Conservation (phyloP, 1,139 yeast genomes). For the Suhomyces atakaporum region DNA sequence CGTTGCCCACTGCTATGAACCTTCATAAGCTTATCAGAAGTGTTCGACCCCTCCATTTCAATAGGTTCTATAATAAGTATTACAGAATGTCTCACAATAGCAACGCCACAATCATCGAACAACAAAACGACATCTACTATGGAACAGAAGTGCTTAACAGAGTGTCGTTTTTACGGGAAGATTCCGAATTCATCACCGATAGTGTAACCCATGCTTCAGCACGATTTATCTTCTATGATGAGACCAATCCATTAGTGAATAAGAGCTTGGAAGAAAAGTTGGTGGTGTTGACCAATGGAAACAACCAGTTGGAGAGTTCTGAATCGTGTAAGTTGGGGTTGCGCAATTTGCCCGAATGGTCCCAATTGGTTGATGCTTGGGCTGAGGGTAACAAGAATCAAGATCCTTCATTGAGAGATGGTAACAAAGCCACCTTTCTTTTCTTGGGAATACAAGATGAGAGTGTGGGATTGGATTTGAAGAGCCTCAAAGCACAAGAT, state of each 20-base stretch:
- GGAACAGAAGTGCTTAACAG: constrained; percentile 69
- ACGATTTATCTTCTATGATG: constrained; percentile 53
- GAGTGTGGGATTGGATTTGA: constrained; percentile 40
- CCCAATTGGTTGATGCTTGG: constrained; percentile 27
- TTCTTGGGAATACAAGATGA: constrained; percentile 72
- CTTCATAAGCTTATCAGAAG: not conserved
- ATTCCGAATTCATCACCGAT: constrained; percentile 55
- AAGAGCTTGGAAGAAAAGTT: constrained; percentile 32
- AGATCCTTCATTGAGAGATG: constrained; percentile 32
- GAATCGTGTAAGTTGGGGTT: constrained; percentile 20
- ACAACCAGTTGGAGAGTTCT: constrained; percentile 20
- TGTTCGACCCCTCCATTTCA: not conserved
- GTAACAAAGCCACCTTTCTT: constrained; percentile 46
- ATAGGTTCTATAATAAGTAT: constrained; percentile 6
- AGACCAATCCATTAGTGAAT: constrained; percentile 40
- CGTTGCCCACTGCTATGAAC: not conserved
- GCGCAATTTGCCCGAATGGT: constrained; percentile 27
- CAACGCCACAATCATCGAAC: constrained; percentile 18
- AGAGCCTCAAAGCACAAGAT: constrained; percentile 31
- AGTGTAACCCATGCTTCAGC: constrained; percentile 57
- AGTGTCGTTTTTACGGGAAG: constrained; percentile 75
- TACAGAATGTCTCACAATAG: constrained; percentile 14
- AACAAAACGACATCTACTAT: constrained; percentile 39
- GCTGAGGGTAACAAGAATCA: constrained; percentile 37
- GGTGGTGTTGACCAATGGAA: constrained; percentile 40